phyloP scores from a whole-genome alignment of 2,329 filamentous ascomycete genomes.

The Fusarium continuum region DNA sequence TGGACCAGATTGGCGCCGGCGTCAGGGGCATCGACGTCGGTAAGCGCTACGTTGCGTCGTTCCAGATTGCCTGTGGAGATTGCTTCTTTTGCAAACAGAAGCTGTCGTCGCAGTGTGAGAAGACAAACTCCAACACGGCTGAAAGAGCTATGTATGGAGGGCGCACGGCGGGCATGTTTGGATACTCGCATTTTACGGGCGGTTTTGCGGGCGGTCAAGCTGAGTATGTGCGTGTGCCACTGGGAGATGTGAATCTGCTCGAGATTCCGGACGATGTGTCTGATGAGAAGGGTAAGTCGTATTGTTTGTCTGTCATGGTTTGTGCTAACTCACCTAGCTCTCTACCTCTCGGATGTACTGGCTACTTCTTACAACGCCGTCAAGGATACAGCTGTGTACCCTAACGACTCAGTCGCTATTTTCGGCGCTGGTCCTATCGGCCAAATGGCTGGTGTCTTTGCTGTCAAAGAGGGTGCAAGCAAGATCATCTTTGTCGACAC shows the following conservation, averaged over 20 bases:
- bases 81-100: conserved; percentile 85
- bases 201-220: conserved; percentile 90
- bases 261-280: conserved; percentile 81
- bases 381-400: conserved; percentile 82
- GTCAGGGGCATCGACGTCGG: conserved; percentile 66
- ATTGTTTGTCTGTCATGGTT: fast-evolving
- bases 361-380: conserved; percentile 83
- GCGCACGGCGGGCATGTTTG: conserved; percentile 77
- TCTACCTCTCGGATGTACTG: conserved; percentile 85
- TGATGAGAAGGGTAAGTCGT: conserved; percentile 74
- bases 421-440: conserved; percentile 90
- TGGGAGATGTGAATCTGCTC: conserved; percentile 82
- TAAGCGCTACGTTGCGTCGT: conserved; percentile 81
- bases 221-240: conserved; percentile 85
- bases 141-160: conserved; percentile 82
- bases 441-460: conserved; percentile 83
- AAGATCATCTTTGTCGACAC: conserved; percentile 83
- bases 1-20: conserved; percentile 63
- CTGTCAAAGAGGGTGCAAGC: conserved; percentile 75
- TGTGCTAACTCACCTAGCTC: conserved; percentile 43
- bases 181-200: conserved; percentile 81
- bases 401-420: conserved; percentile 79
- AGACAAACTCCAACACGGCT: conserved; percentile 77
- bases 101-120: conserved; percentile 81
- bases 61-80: conserved; percentile 79